These are phyloP conservation scores for Candida mesenterica DNA, from an alignment of 1,139 yeast species.

Conservation along the genomic window DNA sequence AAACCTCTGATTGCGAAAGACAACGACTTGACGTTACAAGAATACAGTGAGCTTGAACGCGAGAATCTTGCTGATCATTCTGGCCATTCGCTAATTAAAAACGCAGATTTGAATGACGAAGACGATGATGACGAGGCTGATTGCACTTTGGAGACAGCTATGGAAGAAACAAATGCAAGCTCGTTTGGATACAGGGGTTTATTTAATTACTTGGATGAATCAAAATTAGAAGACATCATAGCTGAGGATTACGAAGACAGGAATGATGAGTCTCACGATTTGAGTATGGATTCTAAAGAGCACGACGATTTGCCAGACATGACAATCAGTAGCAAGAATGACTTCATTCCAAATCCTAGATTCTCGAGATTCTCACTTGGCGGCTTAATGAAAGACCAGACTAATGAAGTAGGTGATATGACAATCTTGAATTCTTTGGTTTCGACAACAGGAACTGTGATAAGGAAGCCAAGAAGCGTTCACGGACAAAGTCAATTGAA, in stretches of 20 bases:
- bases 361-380: slow-evolving; percentile 46
- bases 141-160: not conserved
- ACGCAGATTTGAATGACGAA: not conserved
- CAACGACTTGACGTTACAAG: slow-evolving; percentile 7
- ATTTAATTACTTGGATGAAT: slow-evolving; percentile 25
- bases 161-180: slow-evolving; percentile 1
- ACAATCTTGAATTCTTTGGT: slow-evolving; percentile 29
- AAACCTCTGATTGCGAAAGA: no score
- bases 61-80: slow-evolving; percentile 7
- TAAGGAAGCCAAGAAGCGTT: slow-evolving; percentile 19
- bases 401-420: slow-evolving; percentile 26
- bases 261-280: not conserved
- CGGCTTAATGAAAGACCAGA: slow-evolving; percentile 23
- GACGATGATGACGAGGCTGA: not conserved
- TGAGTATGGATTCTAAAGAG: not conserved
- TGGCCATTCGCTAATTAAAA: not conserved
- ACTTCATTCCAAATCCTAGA: slow-evolving; percentile 44
- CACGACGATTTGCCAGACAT: not conserved
- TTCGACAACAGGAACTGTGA: slow-evolving; percentile 30
- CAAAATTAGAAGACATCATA: slow-evolving; percentile 12
- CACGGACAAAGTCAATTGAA: slow-evolving; percentile 20
- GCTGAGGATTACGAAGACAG: slow-evolving; percentile 6
- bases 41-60: slow-evolving; percentile 3
- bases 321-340: slow-evolving; percentile 10
- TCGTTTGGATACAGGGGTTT: slow-evolving; percentile 23